A percentile compares a stretch with the other conserved stretches of the same genome.
Conservation (phyloP, 2,329 filamentous ascomycete genomes). For the Trichoderma citrinoviride region DNA sequence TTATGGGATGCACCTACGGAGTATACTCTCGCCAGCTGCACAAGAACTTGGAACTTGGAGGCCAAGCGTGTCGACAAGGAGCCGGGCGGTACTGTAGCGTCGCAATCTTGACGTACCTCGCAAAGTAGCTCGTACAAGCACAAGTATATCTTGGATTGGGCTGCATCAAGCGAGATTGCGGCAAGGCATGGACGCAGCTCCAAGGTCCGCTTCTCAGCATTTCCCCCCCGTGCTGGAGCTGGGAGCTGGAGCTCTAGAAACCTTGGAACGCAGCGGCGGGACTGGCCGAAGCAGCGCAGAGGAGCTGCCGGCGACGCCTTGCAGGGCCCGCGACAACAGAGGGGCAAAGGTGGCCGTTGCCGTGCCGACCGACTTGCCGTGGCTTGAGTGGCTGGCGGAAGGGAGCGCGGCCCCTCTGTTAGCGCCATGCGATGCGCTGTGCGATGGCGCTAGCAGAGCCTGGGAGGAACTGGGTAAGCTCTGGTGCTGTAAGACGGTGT, state of each 20-base stretch:
- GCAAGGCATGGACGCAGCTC: conserved; percentile 21
- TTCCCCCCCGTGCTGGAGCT: conserved; percentile 19
- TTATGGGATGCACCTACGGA: too few relatives aligned
- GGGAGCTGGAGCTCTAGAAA: neutral
- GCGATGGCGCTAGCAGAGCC: conserved; percentile 18
- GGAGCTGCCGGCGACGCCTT: conserved; percentile 12
- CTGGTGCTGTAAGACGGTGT: too few relatives aligned
- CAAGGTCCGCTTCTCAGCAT: conserved; percentile 20
- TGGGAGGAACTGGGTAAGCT: neutral
- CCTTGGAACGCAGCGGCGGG: neutral
- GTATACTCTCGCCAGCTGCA: too few relatives aligned
- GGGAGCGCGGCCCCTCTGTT: conserved; percentile 18
- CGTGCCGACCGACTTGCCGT: conserved; percentile 17
- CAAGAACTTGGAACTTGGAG: neutral
- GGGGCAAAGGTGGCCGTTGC: conserved; percentile 23
- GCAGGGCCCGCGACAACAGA: conserved; percentile 25
- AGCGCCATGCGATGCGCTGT: conserved; percentile 13
- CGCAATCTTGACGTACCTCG: neutral
- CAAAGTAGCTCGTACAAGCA: neutral
- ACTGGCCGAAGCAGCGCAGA: conserved; percentile 6
- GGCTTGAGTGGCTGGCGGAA: conserved; percentile 18
- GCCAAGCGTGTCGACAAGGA: neutral
- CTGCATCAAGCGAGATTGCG: conserved; percentile 23
- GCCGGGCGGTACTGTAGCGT: neutral
- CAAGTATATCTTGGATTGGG: conserved; percentile 17